Evolutionary conservation across 495 filamentous ascomycete species (phyloP), one percentile per base, ranked within the genome.

Genomic region (Filosporella fistucella): DNA sequence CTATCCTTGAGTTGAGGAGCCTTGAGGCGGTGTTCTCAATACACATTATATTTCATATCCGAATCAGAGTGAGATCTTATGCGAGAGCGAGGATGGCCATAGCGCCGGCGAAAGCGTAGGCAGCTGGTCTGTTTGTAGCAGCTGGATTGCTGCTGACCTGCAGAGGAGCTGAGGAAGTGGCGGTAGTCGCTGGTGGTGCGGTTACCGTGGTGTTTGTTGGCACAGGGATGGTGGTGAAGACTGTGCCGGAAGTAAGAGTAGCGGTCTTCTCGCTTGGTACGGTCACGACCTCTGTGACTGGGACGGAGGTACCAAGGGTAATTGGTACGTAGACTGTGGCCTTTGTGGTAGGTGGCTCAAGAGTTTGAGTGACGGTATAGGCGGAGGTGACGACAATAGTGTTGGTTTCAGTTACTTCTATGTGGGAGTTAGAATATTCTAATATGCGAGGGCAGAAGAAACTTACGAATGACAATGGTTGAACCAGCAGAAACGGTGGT

Each of bases 81-180:
- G 46, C 55, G 14, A 58, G 32, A 29, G 47, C 55, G 13, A 54
- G 30, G 17, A 58, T 16, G 13, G 50, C 55, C 50, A 54, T 45
- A 2, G 46, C 50, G 25, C 55, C 55, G 21, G 55, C 55, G 17
- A 58, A 9, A 14, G 43, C 51, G n/a, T 38, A 45, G 7, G 51
- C 55, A 17, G 43, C 25, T 4, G 55, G 55, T 18, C 28, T 28
- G 16, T 53, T 52, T 2, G 40, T 53, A 4, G 39, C 44, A 14
- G 54, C 49, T 14, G 39, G 44, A n/a, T 32, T 40, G 14, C 4
- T 7, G 24, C 21, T 43, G 32, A 52, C 28, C 29, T 49, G 54
- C 2, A 33, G 1, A n/a, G 54, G 49, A 21, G 54, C 49, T 35
- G 39, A 37, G 14, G 49, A 46, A 18, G 46, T 50, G 13, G 43